Evolutionary conservation across 768 basidiomycete species (phyloP), one percentile per base, ranked within the genome.

Genomic region (Nidularia pulvinata): DNA sequence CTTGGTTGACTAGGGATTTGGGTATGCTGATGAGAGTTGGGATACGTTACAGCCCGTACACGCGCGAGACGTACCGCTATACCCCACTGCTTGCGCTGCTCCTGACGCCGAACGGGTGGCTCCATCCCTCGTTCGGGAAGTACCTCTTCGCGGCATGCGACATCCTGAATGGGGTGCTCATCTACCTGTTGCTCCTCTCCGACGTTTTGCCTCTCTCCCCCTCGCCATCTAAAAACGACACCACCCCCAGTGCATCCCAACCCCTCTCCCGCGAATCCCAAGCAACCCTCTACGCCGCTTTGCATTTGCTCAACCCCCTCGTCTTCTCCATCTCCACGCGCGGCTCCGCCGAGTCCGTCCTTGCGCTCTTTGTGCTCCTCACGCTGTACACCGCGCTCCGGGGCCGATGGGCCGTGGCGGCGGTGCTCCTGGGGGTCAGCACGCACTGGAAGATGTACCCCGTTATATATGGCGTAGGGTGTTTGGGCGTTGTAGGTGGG

Each of bases 391-490:
- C 70, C 33, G 83, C 85, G 1, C 69, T 89, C 54, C 77, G 78
- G 42, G 74, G 71, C 3, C 74, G 75, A 44, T 89, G 90, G 85
- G 77, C 81, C 48, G 56, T 68, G 3, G 84, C 93, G 0, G 95
- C 93, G 0, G 59, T 91, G 4, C 63, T 88, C 52, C 76, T 95
- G 19, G 97, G 94, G 1, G 60, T 94, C 39, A 87, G 91, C 56
- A 86, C 93, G 0, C 95, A 98, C 61, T 96, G 94, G 92, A 99
- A 99, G 72, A 92, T 99, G 52, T 98, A 97, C 64, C 97, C 97
- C 0, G 76, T 95, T 58, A 83, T 99, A 52, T 98, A 98, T 65
- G 91, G 89, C 0, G 79, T 88, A n/a, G 82, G 85, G 36, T 86
- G 92, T 55, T 70, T 94, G 52, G 82, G 84, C 1, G 75, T 81